Conservation (phyloP, 108 stramenopile species). For the Fragilariopsis cylindrus region DNA sequence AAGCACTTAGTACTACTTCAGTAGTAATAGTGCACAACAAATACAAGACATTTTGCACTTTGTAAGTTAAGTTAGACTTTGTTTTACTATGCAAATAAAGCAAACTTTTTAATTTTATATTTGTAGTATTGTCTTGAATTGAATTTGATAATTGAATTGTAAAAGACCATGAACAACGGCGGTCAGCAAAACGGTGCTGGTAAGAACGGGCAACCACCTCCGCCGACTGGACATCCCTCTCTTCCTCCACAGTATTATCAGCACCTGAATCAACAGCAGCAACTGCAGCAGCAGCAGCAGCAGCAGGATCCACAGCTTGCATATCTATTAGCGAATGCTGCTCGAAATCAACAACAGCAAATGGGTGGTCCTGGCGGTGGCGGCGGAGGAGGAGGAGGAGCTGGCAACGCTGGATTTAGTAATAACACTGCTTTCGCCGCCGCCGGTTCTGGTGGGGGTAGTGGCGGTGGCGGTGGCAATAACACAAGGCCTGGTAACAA, state of each 20-base stretch:
- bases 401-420: slow-evolving; percentile 7
- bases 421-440: slow-evolving; percentile 6
- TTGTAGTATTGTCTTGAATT: neutral
- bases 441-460: neutral
- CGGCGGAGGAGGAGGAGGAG: neutral
- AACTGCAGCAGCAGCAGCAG: neutral
- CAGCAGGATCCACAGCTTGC: slow-evolving; percentile 7
- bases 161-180: slow-evolving; percentile 5
- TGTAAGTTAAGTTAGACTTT: neutral
- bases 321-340: slow-evolving; percentile 11
- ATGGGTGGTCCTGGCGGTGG: neutral
- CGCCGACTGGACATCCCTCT: slow-evolving; percentile 4
- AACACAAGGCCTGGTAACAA: neutral
- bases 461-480: neutral
- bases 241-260: slow-evolving; percentile 11
- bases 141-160: neutral
- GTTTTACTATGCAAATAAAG: slow-evolving; percentile 1
- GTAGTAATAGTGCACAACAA: neutral
- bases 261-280: slow-evolving; percentile 3
- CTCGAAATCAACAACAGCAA: slow-evolving; percentile 1
- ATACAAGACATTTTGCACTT: neutral
- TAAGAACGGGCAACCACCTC: slow-evolving; percentile 2
- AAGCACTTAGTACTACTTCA: neutral
- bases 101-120: neutral
- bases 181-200: neutral